Conservation (phyloP, 2,329 filamentous ascomycete species). For the Diaporthe longicolla region DNA sequence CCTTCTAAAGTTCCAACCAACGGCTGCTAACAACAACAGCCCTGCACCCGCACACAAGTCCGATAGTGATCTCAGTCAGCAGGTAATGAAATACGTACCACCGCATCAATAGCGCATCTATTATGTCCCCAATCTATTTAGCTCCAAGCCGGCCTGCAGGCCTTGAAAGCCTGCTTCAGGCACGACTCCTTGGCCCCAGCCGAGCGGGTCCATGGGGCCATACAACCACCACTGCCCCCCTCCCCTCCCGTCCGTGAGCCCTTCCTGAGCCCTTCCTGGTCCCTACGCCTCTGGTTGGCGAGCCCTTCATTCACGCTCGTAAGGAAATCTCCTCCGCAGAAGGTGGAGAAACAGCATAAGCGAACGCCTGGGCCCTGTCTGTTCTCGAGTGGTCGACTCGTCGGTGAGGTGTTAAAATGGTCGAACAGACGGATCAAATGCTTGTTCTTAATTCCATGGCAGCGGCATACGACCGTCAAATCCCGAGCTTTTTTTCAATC, state of each 20-base stretch:
- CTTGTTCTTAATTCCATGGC: neutral
- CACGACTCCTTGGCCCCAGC: constrained; percentile 33
- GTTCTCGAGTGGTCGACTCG: neutral
- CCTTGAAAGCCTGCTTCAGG: constrained; percentile 35
- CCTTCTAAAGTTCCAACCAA: neutral
- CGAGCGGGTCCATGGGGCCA: constrained; percentile 25
- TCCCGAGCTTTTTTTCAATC: constrained; percentile 18
- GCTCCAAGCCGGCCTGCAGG: constrained; percentile 20
- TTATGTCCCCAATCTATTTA: constrained; percentile 19
- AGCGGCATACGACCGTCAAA: neutral
- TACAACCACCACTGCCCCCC: constrained; percentile 11
- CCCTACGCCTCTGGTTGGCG: constrained; percentile 24
- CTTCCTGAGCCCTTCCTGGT: constrained; percentile 12
- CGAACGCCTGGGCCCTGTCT: constrained; percentile 20
- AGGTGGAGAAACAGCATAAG: neutral
- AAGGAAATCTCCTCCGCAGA: constrained; percentile 24
- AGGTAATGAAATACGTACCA: neutral
- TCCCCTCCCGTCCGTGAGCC: neutral
- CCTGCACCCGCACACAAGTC: neutral
- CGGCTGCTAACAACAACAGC: neutral
- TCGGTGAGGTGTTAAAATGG: neutral
- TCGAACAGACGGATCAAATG: neutral
- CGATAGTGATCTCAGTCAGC: neutral
- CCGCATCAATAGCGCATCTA: neutral
- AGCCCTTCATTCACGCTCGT: neutral